Evolutionary conservation across 164 flowering plant genomes (phyloP).

Genomic region (Kingdonia uniflora): DNA sequence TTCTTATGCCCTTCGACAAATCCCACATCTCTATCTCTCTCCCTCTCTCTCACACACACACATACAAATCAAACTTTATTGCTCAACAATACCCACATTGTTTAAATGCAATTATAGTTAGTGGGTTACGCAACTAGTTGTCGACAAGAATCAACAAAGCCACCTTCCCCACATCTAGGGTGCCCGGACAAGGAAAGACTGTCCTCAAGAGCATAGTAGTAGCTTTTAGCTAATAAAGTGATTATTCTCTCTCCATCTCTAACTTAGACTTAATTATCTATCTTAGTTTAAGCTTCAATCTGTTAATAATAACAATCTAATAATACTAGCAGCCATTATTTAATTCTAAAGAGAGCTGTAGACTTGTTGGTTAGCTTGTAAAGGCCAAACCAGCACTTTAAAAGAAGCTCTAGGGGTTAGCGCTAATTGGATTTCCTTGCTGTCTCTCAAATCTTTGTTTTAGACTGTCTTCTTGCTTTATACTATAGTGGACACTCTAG

Average conservation of each 20-base stretch:
- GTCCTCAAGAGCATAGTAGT: constrained; percentile 8
- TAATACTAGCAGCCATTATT: constrained; percentile 9
- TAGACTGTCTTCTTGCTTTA: constrained; percentile 8
- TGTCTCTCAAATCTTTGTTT: constrained; percentile 6
- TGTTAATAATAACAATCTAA: constrained; percentile 4
- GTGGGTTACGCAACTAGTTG: constrained; percentile 1
- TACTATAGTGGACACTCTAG: constrained; percentile 9
- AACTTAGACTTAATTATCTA: constrained; percentile 8
- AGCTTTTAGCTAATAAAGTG: constrained; percentile 15
- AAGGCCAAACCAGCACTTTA: constrained; percentile 15
- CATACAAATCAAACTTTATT: too few relatives aligned
- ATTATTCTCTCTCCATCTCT: constrained; percentile 6
- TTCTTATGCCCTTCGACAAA: too few relatives aligned
- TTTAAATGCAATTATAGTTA: too few relatives aligned
- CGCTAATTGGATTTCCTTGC: constrained; percentile 8
- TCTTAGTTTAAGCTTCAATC: constrained; percentile 3
- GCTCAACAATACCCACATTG: too few relatives aligned
- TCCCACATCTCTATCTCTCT: too few relatives aligned
- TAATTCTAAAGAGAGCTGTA: background rate
- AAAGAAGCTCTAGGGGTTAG: background rate
- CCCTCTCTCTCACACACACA: too few relatives aligned
- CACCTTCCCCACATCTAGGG: constrained; percentile 25
- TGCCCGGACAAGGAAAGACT: constrained; percentile 1
- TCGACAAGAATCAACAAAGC: constrained; percentile 21
- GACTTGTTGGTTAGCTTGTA: constrained; percentile 5